Base-by-base conservation (phyloP, 306 rosid species). In the Pyrus communis region DNA sequence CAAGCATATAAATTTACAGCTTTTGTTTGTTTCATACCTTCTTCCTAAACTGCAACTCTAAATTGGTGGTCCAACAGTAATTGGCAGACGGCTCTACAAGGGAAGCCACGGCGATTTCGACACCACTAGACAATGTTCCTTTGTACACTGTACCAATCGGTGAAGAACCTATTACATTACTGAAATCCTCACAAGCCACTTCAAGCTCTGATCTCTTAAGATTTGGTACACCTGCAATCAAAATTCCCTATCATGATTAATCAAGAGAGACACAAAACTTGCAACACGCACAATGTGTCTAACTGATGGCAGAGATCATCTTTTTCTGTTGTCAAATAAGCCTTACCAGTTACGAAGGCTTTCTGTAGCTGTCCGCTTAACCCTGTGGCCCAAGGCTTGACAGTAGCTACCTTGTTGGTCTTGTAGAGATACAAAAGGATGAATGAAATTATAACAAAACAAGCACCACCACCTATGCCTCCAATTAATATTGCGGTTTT, bases 281-380 rank as follows among this genome's bases (percentile, higher is more conserved):
- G 27, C 38, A 59, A 55, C 71, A 43, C 25, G 35, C 73, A 68
- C 11, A 43, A 45, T 51, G 31, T 59, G 45, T 21, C 69, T 49
- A 63, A 59, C 40, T 27, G 49, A 54, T n/a, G 63, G 74, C 28
- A 59, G 2, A 79, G 65, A 74, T 55, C 27, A 18, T 51, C 14
- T 31, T 52, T 77, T 76, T 69, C 40, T 18, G 13, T 3, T 55
- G 15, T n/a, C 69, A 70, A 71, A 65, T 76, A 69, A 45, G 72
- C 73, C 38, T 65, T 88, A 95, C 99, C 99, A 18, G 97, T 90
- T 59, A 95, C 86, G 58, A 95, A 90, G 76, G 96, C 99, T 79
- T 95, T 95, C 83, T 92, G 97, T 84, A 95, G 99, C 87, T 95
- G 99, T 81, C 97, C 97, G 5, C 97, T 95, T 83, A 95, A 82